These are phyloP conservation scores for Dryas integrifolia DNA, from an alignment of 331 rosid genomes.

Conservation along the genomic window DNA sequence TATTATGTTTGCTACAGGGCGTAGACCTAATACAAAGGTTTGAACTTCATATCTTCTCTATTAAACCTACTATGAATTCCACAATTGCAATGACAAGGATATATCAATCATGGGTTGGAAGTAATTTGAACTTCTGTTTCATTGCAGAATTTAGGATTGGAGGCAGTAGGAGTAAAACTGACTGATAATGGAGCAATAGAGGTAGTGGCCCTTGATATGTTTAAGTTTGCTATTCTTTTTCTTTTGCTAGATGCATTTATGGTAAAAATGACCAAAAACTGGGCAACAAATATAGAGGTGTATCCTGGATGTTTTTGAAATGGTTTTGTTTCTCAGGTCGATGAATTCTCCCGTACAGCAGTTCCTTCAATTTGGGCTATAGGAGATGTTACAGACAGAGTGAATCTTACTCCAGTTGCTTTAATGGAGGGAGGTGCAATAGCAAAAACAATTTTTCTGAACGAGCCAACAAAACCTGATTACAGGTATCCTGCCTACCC, in stretches of 20 bases:
- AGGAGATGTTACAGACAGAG: slow-evolving; percentile 91
- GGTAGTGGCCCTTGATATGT: slow-evolving; percentile 44
- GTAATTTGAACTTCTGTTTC: slow-evolving; percentile 31
- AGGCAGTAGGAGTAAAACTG: slow-evolving; percentile 69
- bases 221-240: not conserved
- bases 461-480: slow-evolving; percentile 89
- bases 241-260: not conserved
- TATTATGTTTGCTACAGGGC: slow-evolving; percentile 97
- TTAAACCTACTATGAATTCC: not conserved
- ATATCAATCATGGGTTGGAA: slow-evolving; percentile 3
- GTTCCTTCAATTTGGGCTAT: slow-evolving; percentile 97
- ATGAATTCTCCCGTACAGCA: slow-evolving; percentile 84
- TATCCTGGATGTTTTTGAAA: not conserved
- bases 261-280: not conserved
- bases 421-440: slow-evolving; percentile 96
- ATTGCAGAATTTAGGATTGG: slow-evolving; percentile 90
- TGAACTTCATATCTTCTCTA: slow-evolving; percentile 11
- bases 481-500: slow-evolving; percentile 56
- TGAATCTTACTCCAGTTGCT: slow-evolving; percentile 98
- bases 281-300: not conserved
- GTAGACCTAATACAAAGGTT: slow-evolving; percentile 89
- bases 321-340: slow-evolving; percentile 50
- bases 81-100: not conserved
- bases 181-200: slow-evolving; percentile 77
- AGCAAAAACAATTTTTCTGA: slow-evolving; percentile 66